Evolutionary conservation across 768 basidiomycete genomes (phyloP), one percentile per base, ranked within the genome.

Genomic region (Psilocybe cyanescens): DNA sequence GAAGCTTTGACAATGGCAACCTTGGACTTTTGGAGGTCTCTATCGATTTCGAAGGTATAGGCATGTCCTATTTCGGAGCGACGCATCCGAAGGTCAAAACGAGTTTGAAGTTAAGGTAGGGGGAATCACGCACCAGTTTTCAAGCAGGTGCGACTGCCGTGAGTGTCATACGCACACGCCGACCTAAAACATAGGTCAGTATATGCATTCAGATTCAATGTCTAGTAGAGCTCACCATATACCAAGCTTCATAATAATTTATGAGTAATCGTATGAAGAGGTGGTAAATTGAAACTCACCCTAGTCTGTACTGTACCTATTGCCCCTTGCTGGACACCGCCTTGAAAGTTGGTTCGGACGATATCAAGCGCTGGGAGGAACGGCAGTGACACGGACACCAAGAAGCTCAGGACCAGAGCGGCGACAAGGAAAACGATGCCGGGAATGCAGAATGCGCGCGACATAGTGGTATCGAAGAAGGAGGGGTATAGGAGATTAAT

Each of bases 351-450:
- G 9, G 83, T 79, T 30, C 90, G 86, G 12, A 82, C 79, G 68
- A 93, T 78, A 73, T 92, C 91, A 65, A 92, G 76, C 0, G 81
- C 84, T 17, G 86, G 78, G 19, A 93, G 78, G 74, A 76, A 86
- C 1, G 92, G 91, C 3, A 92, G 76, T 14, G 91, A 92, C 52
- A 93, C 79, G 11, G 90, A 86, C 33, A 86, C 83, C 63, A 92
- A 75, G 70, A 92, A 77, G 65, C 82, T 83, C 63, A 92, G 82
- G 1, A 88, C 80, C 60, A 91, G 24, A 24, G 91, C 90, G 47
- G 72, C 75, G 67, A 84, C 76, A 37, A 79, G 71, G 62, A 81
- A 77, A 62, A 86, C 71, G 56, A 91, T 59, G 33, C 85, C 88
- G 3, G 87, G 86, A 61, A 91, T 77, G 68, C 87, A 88, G 75